A percentile compares a stretch with the other conserved stretches of the same genome.
These are phyloP conservation scores for Nakazawaea pomicola DNA, from an alignment of 805 yeast genomes.

Conservation along the genomic window DNA sequence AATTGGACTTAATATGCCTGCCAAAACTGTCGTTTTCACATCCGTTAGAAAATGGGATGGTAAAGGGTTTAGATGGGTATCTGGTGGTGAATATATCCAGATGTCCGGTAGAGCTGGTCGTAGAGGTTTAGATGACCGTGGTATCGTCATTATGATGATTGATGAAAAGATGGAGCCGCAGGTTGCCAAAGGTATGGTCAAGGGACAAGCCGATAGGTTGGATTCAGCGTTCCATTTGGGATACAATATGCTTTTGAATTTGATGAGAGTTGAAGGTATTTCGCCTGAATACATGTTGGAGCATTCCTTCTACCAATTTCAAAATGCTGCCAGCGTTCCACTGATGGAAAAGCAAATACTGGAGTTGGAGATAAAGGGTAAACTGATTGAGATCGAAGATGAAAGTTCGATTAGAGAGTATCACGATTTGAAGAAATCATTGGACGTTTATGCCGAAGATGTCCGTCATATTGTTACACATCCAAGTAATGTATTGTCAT, in stretches of 20 bases:
- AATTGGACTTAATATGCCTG: conserved; percentile 98
- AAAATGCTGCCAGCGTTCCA: conserved; percentile 89
- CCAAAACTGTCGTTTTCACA: conserved; percentile 96
- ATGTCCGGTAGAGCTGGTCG: conserved; percentile 99
- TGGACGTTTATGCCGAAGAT: conserved; percentile 67
- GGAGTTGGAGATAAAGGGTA: conserved; percentile 46
- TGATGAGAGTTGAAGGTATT: conserved; percentile 96
- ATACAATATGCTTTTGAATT: conserved; percentile 92
- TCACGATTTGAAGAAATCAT: conserved; percentile 72
- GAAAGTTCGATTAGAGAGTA: conserved; percentile 73
- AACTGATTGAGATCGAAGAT: conserved; percentile 59
- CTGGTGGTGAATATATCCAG: conserved; percentile 99
- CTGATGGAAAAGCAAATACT: conserved; percentile 61
- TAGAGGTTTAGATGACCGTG: conserved; percentile 98
- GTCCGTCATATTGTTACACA: conserved; percentile 80
- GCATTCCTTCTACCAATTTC: conserved; percentile 91
- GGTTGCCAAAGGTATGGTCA: conserved; percentile 98
- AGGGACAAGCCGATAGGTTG: conserved; percentile 96
- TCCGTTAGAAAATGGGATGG: conserved; percentile 99
- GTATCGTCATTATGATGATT: conserved; percentile 98
- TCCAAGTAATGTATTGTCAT: conserved; percentile 81
- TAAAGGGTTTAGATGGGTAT: conserved; percentile 95
- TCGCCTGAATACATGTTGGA: conserved; percentile 97
- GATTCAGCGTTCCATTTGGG: conserved; percentile 98
- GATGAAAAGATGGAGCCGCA: conserved; percentile 99